Evolutionary conservation across 345 rosid genomes (phyloP).

Genomic region (Rubroshorea leprosula): DNA sequence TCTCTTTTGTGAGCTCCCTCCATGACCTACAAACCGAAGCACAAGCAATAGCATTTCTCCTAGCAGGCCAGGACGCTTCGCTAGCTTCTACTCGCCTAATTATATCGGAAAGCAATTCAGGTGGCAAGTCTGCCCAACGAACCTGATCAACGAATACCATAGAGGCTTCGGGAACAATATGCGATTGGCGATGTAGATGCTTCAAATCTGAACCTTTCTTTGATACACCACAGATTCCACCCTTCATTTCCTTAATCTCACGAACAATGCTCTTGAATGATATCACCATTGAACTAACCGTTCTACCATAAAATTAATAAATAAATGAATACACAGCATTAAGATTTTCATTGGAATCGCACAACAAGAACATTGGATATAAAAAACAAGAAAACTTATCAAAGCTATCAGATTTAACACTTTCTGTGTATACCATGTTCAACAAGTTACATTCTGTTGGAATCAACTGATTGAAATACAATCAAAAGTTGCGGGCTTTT

Average conservation of each 20-base stretch:
- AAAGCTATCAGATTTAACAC: not conserved
- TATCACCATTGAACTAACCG: constrained; percentile 27
- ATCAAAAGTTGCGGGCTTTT: too few relatives aligned
- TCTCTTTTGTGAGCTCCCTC: constrained; percentile 65
- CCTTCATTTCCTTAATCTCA: constrained; percentile 44
- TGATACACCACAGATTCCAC: constrained; percentile 28
- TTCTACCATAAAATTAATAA: not conserved
- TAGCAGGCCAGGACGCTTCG: constrained; percentile 62
- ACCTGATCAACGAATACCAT: constrained; percentile 23
- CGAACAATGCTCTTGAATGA: constrained; percentile 47
- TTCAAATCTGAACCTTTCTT: constrained; percentile 32
- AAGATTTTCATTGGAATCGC: not conserved
- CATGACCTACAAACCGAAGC: constrained; percentile 84
- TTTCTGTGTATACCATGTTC: too few relatives aligned
- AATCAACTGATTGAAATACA: too few relatives aligned
- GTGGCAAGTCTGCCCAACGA: constrained; percentile 80
- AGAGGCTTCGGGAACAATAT: constrained; percentile 40
- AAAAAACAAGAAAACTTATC: not conserved
- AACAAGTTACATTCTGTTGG: too few relatives aligned
- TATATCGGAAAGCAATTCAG: constrained; percentile 72
- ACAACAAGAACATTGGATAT: not conserved
- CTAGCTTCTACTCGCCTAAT: constrained; percentile 56
- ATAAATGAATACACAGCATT: not conserved
- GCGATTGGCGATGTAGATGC: constrained; percentile 21
- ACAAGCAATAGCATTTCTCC: constrained; percentile 80